Percentiles rank a stretch among this genome's conserved stretches.
These are phyloP conservation scores for Corymbia citriodora DNA, from an alignment of 441 rosid species.

Conservation along the genomic window DNA sequence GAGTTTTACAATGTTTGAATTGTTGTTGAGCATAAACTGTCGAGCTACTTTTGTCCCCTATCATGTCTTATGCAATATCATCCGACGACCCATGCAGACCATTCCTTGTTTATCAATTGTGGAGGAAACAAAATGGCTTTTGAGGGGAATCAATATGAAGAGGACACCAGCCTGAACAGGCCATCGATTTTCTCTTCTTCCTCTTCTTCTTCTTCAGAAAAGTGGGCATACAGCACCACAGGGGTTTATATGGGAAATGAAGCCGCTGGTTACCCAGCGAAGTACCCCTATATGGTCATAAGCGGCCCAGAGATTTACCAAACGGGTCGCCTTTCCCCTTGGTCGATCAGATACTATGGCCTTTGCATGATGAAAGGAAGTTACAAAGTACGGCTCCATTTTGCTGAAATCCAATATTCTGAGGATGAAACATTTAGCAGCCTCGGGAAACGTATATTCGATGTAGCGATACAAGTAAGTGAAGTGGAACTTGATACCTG, in stretches of 20 bases:
- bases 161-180: not conserved
- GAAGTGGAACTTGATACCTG: not conserved
- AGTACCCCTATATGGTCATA: slow-evolving; percentile 1
- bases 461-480: slow-evolving; percentile 22
- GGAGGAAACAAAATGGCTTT: not conserved
- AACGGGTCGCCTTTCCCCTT: slow-evolving; percentile 14
- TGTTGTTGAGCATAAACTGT: not conserved
- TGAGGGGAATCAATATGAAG: not conserved
- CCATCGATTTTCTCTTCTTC: not conserved
- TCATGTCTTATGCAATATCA: not conserved
- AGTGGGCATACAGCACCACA: not conserved
- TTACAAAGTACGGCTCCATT: slow-evolving; percentile 20
- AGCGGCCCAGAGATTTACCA: no score
- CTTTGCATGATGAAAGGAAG: slow-evolving; percentile 18
- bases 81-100: not conserved
- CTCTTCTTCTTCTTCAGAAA: no score
- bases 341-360: slow-evolving; percentile 22
- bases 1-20: not conserved
- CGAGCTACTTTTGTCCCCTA: not conserved
- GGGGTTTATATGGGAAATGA: not conserved
- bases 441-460: slow-evolving; percentile 15
- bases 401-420: slow-evolving; percentile 15
- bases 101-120: not conserved
- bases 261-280: rapidly evolving
- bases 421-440: not conserved